phyloP scores from a whole-genome alignment of 2,329 filamentous ascomycete genomes.

The Akanthomyces uredinophilus region DNA sequence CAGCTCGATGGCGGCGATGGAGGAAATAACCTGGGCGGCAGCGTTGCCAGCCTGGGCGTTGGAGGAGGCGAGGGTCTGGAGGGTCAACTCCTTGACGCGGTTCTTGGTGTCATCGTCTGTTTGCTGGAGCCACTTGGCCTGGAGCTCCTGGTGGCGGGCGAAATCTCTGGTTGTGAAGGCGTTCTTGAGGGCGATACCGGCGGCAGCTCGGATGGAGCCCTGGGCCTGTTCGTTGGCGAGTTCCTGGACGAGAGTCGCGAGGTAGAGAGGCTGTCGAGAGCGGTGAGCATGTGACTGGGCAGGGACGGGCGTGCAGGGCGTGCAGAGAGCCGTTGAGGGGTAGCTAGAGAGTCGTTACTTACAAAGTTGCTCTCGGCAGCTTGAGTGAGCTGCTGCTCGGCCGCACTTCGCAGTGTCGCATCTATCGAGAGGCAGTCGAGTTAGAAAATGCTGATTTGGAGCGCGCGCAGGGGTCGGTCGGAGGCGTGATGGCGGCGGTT shows the following conservation, averaged over 20 bases:
- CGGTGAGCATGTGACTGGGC: conserved; percentile 23
- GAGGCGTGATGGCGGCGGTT: conserved; percentile 8
- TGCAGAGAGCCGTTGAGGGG: conserved; percentile 10
- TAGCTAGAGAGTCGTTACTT: conserved; percentile 32
- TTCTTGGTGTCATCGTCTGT: conserved; percentile 77
- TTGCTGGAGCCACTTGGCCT: conserved; percentile 86
- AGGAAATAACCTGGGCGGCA: conserved; percentile 89
- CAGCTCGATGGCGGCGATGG: conserved; percentile 91
- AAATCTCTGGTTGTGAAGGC: conserved; percentile 93
- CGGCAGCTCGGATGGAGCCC: conserved; percentile 83
- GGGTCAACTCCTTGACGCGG: conserved; percentile 82
- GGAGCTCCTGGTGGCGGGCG: conserved; percentile 79
- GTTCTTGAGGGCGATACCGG: conserved; percentile 96
- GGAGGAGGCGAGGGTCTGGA: conserved; percentile 76
- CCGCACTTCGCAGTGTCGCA: conserved; percentile 80
- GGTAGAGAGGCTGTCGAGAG: conserved; percentile 71
- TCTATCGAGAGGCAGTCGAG: conserved; percentile 53
- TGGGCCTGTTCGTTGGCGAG: conserved; percentile 85
- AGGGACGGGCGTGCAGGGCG: conserved; percentile 14
- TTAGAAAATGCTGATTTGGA: conserved; percentile 20
- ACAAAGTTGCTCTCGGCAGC: conserved; percentile 96
- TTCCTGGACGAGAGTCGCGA: conserved; percentile 86
- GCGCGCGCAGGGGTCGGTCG: neutral
- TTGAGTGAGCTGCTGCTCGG: conserved; percentile 89
- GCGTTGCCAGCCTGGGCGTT: conserved; percentile 82